Evolutionary conservation across 208 protist genomes (phyloP).

Genomic region (Wallacemonas sp.): DNA sequence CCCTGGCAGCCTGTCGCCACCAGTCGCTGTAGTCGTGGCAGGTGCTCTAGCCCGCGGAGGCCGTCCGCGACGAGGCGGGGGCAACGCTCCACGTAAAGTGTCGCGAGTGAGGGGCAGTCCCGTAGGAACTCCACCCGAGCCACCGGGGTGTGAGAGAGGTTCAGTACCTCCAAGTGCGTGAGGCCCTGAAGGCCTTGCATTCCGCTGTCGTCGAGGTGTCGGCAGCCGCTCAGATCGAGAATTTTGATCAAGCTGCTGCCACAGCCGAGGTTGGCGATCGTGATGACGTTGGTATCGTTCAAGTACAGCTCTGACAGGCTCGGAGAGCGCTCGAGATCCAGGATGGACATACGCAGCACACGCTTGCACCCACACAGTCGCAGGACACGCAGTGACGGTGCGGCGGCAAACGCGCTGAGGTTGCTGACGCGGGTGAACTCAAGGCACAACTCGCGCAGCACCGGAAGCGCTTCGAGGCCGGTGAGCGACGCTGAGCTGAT

Average conservation of each 20-base stretch:
- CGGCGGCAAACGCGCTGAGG: constrained; percentile 25
- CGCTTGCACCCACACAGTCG: constrained; percentile 57
- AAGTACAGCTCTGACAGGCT: constrained; percentile 45
- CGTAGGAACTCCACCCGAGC: constrained; percentile 41
- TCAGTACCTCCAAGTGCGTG: constrained; percentile 42
- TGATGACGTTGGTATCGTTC: constrained; percentile 54
- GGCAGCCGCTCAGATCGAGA: constrained; percentile 56
- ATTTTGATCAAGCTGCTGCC: constrained; percentile 27
- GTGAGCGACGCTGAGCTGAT: constrained; percentile 35
- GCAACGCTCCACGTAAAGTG: constrained; percentile 55
- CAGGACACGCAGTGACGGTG: constrained; percentile 30
- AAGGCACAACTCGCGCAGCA: constrained; percentile 36
- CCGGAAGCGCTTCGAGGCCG: constrained; percentile 37
- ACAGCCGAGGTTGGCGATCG: constrained; percentile 41
- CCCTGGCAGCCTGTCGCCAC: constrained; percentile 31
- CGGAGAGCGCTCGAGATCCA: constrained; percentile 39
- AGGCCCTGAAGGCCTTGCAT: constrained; percentile 53
- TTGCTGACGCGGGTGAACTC: constrained; percentile 64
- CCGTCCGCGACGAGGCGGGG: constrained; percentile 24
- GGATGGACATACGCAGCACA: constrained; percentile 46
- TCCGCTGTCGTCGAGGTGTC: constrained; percentile 52
- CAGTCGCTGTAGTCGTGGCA: constrained; percentile 28
- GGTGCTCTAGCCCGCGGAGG: constrained; percentile 30
- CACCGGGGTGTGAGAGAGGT: constrained; percentile 44
- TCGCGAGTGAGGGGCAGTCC: constrained; percentile 26